Percentiles rank a stretch among this genome's conserved stretches.
phyloP scores from a whole-genome alignment of 2,329 filamentous ascomycete species.

The Neonectria hederae region DNA sequence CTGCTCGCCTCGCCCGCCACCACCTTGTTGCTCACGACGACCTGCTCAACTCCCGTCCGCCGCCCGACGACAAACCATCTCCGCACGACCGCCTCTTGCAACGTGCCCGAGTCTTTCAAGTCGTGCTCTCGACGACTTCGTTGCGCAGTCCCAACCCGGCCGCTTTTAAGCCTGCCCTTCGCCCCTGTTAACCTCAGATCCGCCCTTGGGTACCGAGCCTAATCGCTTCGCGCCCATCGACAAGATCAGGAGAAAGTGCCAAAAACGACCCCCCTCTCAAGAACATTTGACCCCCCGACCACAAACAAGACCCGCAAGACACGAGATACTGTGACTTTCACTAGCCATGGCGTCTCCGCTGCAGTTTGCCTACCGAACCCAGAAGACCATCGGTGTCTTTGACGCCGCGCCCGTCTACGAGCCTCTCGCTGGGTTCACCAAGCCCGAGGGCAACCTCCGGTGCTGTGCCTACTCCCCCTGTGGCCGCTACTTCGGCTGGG shows the following conservation, averaged over 20 bases:
- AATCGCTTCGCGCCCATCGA: conserved; percentile 14
- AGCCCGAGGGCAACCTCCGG: conserved; percentile 92
- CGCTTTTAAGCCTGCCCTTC: neutral
- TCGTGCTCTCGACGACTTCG: conserved; percentile 14
- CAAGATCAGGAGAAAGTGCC: conserved; percentile 30
- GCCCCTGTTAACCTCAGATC: conserved; percentile 9
- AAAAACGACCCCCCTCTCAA: conserved; percentile 31
- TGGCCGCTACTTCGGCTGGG: conserved; percentile 96
- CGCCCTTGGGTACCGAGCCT: conserved; percentile 1
- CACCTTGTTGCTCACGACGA: conserved; percentile 33
- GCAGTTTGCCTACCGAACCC: conserved; percentile 97
- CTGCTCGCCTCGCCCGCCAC: conserved; percentile 32
- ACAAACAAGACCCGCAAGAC: conserved; percentile 41
- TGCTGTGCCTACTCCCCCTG: conserved; percentile 96
- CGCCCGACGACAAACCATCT: conserved; percentile 18
- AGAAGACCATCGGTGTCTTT: conserved; percentile 94
- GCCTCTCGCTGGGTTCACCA: conserved; percentile 81
- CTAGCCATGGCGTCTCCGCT: conserved; percentile 93
- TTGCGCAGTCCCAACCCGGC: conserved; percentile 13
- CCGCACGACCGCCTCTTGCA: conserved; percentile 22
- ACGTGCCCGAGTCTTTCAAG: conserved; percentile 19
- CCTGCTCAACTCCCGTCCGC: conserved; percentile 15
- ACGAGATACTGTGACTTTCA: conserved; percentile 77
- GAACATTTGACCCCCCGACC: conserved; percentile 42
- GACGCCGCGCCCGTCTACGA: conserved; percentile 91